These are phyloP conservation scores for Neurospora sp. DNA, from an alignment of 495 filamentous ascomycete species.

Conservation along the genomic window DNA sequence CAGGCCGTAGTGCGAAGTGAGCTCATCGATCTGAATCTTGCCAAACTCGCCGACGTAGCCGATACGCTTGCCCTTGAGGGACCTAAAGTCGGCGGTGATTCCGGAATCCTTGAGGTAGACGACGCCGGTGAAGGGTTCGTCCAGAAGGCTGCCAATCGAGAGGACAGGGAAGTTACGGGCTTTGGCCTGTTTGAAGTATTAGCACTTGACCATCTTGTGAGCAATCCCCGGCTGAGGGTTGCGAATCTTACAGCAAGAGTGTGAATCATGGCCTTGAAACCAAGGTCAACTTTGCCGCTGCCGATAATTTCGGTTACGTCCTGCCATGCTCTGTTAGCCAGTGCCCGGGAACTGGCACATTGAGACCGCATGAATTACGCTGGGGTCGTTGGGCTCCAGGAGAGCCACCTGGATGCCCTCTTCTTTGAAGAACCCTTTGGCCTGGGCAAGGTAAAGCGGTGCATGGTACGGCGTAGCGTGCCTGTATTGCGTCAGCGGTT, in stretches of 20 bases:
- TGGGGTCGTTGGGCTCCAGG: slow-evolving; percentile 61
- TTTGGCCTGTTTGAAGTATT: slow-evolving; percentile 41
- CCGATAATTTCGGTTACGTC: slow-evolving; percentile 67
- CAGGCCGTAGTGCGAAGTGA: slow-evolving; percentile 65
- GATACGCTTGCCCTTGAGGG: slow-evolving; percentile 60
- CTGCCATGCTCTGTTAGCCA: slow-evolving; percentile 5
- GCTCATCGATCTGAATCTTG: slow-evolving; percentile 69
- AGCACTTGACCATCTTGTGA: not conserved
- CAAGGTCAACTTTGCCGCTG: slow-evolving; percentile 59
- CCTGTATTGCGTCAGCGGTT: slow-evolving; percentile 30
- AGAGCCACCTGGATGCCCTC: slow-evolving; percentile 62
- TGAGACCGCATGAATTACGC: slow-evolving; percentile 23
- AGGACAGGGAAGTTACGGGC: slow-evolving; percentile 59
- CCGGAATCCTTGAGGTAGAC: slow-evolving; percentile 60
- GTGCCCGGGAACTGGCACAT: not conserved
- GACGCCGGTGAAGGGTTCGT: slow-evolving; percentile 65
- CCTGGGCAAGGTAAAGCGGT: slow-evolving; percentile 59
- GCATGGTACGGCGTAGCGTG: slow-evolving; percentile 67
- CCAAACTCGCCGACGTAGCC: slow-evolving; percentile 67
- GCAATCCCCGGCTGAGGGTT: not conserved
- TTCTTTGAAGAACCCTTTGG: slow-evolving; percentile 59
- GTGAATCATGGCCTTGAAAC: slow-evolving; percentile 71
- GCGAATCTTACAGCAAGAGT: slow-evolving; percentile 46
- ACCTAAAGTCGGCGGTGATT: slow-evolving; percentile 54
- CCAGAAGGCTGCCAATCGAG: slow-evolving; percentile 58